A percentile compares a stretch with the other conserved stretches of the same genome.
These are phyloP conservation scores for Penicillium olsonii DNA, from an alignment of 2,329 filamentous ascomycete species.

Conservation along the genomic window DNA sequence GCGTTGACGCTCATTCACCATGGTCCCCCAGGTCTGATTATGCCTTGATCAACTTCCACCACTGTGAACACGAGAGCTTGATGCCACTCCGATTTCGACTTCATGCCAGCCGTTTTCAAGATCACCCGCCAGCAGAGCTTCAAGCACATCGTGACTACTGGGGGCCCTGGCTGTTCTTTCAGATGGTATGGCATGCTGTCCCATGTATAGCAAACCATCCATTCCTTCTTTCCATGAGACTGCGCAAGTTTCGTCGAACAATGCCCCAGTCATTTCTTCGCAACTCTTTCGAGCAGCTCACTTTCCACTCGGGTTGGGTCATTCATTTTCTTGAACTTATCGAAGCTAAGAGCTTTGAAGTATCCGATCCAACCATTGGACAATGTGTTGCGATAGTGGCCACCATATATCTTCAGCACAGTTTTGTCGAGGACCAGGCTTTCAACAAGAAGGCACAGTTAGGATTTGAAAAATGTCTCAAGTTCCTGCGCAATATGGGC, in stretches of 20 bases:
- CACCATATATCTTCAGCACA: slow-evolving; percentile 54
- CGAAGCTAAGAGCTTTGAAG: slow-evolving; percentile 43
- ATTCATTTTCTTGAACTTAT: slow-evolving; percentile 49
- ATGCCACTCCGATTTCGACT: slow-evolving; percentile 52
- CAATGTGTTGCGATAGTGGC: slow-evolving; percentile 52
- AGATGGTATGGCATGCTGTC: slow-evolving; percentile 51
- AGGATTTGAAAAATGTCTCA: slow-evolving; percentile 43
- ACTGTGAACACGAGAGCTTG: slow-evolving; percentile 51
- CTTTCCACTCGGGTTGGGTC: slow-evolving; percentile 51
- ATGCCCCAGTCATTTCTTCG: slow-evolving; percentile 55
- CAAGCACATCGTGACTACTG: slow-evolving; percentile 48
- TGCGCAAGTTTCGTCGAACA: slow-evolving; percentile 50
- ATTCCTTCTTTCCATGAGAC: slow-evolving; percentile 49
- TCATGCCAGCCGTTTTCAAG: slow-evolving; percentile 46
- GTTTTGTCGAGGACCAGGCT: slow-evolving; percentile 42
- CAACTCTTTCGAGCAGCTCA: slow-evolving; percentile 51
- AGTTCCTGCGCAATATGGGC: slow-evolving; percentile 36
- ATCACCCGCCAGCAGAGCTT: slow-evolving; percentile 39
- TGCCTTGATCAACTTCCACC: slow-evolving; percentile 45
- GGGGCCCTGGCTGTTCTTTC: slow-evolving; percentile 52
- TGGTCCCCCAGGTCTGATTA: slow-evolving; percentile 53
- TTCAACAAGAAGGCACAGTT: slow-evolving; percentile 38
- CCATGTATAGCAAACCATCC: slow-evolving; percentile 53
- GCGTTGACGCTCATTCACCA: slow-evolving; percentile 38
- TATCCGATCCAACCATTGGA: slow-evolving; percentile 46